Evolutionary conservation across 2,329 filamentous ascomycete genomes (phyloP).

Genomic region (Colletotrichum sp.): DNA sequence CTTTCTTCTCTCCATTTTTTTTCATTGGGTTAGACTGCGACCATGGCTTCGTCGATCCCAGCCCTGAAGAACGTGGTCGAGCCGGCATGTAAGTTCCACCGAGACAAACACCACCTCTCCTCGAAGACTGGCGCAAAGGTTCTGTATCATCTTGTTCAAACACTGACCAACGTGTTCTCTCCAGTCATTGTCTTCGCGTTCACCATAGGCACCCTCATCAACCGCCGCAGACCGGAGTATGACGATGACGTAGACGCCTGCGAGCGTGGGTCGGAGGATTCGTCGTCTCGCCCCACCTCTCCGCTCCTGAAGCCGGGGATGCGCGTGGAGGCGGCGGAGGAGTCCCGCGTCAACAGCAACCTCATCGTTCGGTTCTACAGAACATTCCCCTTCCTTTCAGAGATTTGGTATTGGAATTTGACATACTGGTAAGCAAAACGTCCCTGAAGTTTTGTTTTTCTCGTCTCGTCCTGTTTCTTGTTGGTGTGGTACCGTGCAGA

Average conservation of each 20-base stretch:
- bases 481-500: neutral
- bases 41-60: conserved; percentile 12
- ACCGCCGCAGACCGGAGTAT: conserved; percentile 8
- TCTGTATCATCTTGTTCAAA: neutral
- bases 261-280: conserved; percentile 16
- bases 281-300: neutral
- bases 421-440: conserved; percentile 33
- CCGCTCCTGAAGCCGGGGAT: conserved; percentile 17
- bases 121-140: neutral
- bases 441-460: neutral
- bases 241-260: conserved; percentile 11
- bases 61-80: conserved; percentile 16
- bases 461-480: neutral
- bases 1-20: neutral
- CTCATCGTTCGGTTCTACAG: conserved; percentile 30
- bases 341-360: conserved; percentile 18
- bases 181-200: conserved; percentile 20
- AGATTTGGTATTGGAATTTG: conserved; percentile 42
- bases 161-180: neutral
- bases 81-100: conserved; percentile 12
- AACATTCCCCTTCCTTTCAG: conserved; percentile 35
- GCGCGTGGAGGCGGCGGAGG: neutral
- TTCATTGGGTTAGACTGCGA: neutral
- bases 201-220: conserved; percentile 21
- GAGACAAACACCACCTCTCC: neutral